These are phyloP conservation scores for Bipolaris sorokiniana DNA, from an alignment of 2,329 filamentous ascomycete genomes.

Conservation along the genomic window DNA sequence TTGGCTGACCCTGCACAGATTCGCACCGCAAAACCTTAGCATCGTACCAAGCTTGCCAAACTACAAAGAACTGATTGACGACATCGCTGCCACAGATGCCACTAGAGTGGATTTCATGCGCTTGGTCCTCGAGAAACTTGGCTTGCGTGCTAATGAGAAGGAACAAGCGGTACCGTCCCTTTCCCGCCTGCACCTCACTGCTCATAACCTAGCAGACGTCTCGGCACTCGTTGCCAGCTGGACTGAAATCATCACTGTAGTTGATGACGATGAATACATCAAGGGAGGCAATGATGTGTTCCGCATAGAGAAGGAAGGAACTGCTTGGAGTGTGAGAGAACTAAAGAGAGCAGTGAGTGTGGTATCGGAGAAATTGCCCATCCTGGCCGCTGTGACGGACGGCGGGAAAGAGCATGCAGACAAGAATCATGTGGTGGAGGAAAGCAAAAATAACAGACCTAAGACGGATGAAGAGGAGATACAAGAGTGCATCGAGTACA, in stretches of 20 bases:
- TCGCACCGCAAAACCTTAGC: constrained; percentile 78
- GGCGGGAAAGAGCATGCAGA: constrained; percentile 6
- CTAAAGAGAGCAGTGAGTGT: constrained; percentile 46
- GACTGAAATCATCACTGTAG: constrained; percentile 69
- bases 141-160: constrained; percentile 76
- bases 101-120: constrained; percentile 76
- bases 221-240: constrained; percentile 69
- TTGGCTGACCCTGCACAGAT: constrained; percentile 60
- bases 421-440: constrained; percentile 12
- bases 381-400: constrained; percentile 34
- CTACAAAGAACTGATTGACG: constrained; percentile 73
- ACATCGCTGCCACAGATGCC: constrained; percentile 71
- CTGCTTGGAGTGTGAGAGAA: constrained; percentile 44
- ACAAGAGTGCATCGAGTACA: constrained; percentile 37
- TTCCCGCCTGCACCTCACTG: constrained; percentile 82
- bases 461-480: constrained; percentile 41
- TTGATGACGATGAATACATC: constrained; percentile 73
- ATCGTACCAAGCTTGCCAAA: constrained; percentile 69
- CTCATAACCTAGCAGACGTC: constrained; percentile 68
- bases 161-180: constrained; percentile 75
- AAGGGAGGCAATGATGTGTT: constrained; percentile 85
- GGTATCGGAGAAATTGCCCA: constrained; percentile 37
- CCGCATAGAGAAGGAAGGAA: constrained; percentile 71
- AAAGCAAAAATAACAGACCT: constrained; percentile 32
- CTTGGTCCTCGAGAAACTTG: constrained; percentile 78